phyloP scores from a whole-genome alignment of 116 monocot species.

The Zostera marina region DNA sequence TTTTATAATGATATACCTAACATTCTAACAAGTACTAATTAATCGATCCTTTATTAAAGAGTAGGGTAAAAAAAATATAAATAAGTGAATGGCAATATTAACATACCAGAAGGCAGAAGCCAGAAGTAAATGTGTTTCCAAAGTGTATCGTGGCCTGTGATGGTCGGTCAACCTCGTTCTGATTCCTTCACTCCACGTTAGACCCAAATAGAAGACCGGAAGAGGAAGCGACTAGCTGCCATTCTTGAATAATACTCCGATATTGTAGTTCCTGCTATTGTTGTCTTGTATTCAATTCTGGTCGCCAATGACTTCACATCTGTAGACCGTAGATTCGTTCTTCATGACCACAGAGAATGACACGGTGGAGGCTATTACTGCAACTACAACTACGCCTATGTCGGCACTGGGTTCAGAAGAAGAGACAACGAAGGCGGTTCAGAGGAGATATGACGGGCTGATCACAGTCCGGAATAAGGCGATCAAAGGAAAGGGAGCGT shows the following conservation, averaged over 20 bases:
- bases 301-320: neutral
- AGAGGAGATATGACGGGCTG: constrained; percentile 72
- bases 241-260: neutral
- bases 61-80: too few relatives aligned
- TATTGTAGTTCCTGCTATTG: neutral
- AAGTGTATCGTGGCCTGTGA: neutral
- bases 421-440: constrained; percentile 30
- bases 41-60: too few relatives aligned
- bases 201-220: too few relatives aligned
- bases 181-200: too few relatives aligned
- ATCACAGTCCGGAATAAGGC: constrained; percentile 60
- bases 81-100: too few relatives aligned
- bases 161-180: neutral
- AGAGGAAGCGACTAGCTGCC: too few relatives aligned
- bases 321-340: neutral
- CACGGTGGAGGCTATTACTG: constrained; percentile 4
- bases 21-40: too few relatives aligned
- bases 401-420: constrained; percentile 28
- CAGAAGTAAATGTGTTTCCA: too few relatives aligned
- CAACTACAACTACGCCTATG: constrained; percentile 9
- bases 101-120: too few relatives aligned
- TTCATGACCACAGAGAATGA: constrained; percentile 11
- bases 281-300: neutral
- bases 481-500: constrained; percentile 87
- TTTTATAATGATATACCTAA: neutral